phyloP scores from a whole-genome alignment of 2,329 filamentous ascomycete genomes.

The Sarocladium kiliense region DNA sequence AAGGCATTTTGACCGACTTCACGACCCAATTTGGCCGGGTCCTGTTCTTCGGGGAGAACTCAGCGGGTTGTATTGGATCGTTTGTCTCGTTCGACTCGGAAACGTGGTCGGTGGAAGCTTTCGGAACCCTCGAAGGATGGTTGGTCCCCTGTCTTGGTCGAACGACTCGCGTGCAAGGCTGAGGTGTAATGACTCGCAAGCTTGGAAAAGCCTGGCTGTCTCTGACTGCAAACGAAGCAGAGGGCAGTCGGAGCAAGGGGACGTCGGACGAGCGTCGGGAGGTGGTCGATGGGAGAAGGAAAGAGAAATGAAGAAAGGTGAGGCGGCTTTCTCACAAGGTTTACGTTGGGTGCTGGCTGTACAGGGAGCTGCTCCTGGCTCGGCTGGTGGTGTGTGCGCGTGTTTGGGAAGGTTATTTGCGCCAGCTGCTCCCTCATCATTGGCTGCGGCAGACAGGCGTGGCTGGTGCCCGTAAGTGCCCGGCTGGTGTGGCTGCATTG shows the following conservation, averaged over 20 bases:
- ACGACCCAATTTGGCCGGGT: background rate
- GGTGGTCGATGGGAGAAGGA: background rate
- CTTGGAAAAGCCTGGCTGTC: background rate
- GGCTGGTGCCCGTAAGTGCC: background rate
- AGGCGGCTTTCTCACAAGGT: background rate
- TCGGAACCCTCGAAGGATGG: background rate
- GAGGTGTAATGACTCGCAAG: background rate
- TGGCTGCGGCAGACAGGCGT: background rate
- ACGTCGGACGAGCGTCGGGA: too few species aligned
- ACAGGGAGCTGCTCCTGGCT: slow-evolving; percentile 4
- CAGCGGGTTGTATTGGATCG: background rate
- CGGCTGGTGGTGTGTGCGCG: slow-evolving; percentile 3
- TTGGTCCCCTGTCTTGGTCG: background rate
- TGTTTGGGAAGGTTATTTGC: slow-evolving; percentile 6
- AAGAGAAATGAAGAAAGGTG: background rate
- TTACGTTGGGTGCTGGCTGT: slow-evolving; percentile 1
- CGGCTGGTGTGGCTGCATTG: background rate
- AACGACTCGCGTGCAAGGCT: slow-evolving; percentile 1
- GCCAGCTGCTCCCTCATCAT: slow-evolving; percentile 2
- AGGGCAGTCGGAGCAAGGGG: too few species aligned
- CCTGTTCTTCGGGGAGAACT: background rate
- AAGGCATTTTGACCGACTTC: slow-evolving; percentile 16
- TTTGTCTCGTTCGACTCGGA: background rate
- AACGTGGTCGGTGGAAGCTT: background rate
- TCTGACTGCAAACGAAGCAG: too few species aligned